Conservation (phyloP, 2,329 filamentous ascomycete genomes). For the Didymella pinodella region DNA sequence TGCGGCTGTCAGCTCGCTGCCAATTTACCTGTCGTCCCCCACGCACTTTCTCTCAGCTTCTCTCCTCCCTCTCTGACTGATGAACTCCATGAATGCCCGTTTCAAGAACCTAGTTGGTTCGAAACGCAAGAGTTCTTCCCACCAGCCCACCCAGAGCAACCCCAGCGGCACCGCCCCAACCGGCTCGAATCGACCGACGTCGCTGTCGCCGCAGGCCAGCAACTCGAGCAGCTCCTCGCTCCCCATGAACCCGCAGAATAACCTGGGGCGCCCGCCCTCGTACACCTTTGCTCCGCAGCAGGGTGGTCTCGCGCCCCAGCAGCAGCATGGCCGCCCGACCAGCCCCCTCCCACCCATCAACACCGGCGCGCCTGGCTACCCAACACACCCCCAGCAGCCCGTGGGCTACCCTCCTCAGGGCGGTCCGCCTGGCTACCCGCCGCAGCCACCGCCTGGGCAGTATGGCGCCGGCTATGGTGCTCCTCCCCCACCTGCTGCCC, state of each 20-base stretch:
- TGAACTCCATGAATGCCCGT: slow-evolving; percentile 82
- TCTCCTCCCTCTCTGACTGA: slow-evolving; percentile 53
- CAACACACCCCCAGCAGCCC: slow-evolving; percentile 49
- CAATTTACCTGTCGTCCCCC: slow-evolving; percentile 37
- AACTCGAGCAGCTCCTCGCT: slow-evolving; percentile 50
- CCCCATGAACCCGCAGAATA: slow-evolving; percentile 64
- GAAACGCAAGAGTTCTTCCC: slow-evolving; percentile 74
- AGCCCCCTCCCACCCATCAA: slow-evolving; percentile 66
- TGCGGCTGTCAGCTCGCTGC: slow-evolving; percentile 41
- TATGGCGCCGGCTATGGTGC: slow-evolving; percentile 44
- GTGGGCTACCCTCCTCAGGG: slow-evolving; percentile 53
- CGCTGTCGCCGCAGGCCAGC: slow-evolving; percentile 51
- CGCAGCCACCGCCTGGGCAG: slow-evolving; percentile 28
- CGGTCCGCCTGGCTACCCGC: slow-evolving; percentile 48
- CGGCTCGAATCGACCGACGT: slow-evolving; percentile 49
- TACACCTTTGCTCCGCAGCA: slow-evolving; percentile 63
- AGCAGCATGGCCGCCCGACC: slow-evolving; percentile 56
- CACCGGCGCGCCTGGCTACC: slow-evolving; percentile 58
- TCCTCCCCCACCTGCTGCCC: slow-evolving; percentile 40
- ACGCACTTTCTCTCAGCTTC: slow-evolving; percentile 33
- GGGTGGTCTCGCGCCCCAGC: slow-evolving; percentile 47
- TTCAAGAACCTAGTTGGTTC: slow-evolving; percentile 82
- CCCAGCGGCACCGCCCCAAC: slow-evolving; percentile 47
- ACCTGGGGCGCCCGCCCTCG: slow-evolving; percentile 67
- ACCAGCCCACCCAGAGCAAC: slow-evolving; percentile 52